phyloP scores from a whole-genome alignment of 129 eudicot species.

The Cynara cardunculus region DNA sequence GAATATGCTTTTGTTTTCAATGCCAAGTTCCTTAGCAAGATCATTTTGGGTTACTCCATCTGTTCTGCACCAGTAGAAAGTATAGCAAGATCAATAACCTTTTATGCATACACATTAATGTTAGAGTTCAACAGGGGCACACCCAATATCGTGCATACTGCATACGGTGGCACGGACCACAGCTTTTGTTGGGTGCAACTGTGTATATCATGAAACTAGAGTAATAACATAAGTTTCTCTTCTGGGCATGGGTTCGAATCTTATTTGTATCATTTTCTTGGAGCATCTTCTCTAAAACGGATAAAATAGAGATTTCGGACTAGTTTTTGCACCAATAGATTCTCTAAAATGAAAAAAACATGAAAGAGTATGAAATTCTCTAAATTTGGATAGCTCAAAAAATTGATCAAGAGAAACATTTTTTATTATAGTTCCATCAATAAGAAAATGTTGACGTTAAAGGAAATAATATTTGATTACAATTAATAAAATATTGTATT shows the following conservation, averaged over 20 bases:
- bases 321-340: not conserved
- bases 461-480: not conserved
- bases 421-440: not conserved
- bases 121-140: not conserved
- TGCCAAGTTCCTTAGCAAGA: conserved; percentile 66
- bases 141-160: not conserved
- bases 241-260: too few species aligned
- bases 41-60: conserved; percentile 82
- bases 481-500: too few species aligned
- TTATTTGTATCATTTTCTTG: not conserved
- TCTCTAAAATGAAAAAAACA: not conserved
- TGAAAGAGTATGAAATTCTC: not conserved
- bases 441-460: not conserved
- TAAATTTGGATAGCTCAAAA: not conserved
- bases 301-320: too few species aligned
- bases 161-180: not conserved
- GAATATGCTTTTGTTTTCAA: conserved; percentile 53
- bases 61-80: conserved; percentile 40
- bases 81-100: conserved; percentile 12
- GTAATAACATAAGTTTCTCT: not conserved
- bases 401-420: not conserved
- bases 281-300: not conserved
- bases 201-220: not conserved
- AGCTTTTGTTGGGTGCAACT: not conserved
- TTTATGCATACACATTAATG: not conserved